Base-by-base conservation (phyloP, 768 basidiomycete genomes). In the Obba rivulosa region DNA sequence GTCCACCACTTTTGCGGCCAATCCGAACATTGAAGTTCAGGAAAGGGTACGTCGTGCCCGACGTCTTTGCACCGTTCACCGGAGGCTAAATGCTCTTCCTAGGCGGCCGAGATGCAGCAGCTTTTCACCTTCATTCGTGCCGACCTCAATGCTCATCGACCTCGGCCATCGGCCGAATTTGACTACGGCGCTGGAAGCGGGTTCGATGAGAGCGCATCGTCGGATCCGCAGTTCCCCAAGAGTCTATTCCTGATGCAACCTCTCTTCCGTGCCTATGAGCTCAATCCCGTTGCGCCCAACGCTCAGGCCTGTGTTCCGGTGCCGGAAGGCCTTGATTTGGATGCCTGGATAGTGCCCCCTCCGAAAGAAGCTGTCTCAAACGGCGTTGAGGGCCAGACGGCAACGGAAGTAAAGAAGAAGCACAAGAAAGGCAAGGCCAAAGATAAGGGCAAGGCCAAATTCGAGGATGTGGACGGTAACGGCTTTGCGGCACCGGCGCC, bases 261-360 rank as follows among this genome's bases (percentile, higher is more conserved):
- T 0, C 69, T 99, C 8, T 88, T 89, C 58, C 72, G 76, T 16
- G 60, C 76, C 4, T 83, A 94, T 57, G 86, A 91, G 51, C 79
- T 99, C 17, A 92, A 89, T 52, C 86, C 93, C 0, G 88, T 97
- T 34, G 92, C 86, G 7, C 53, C 68, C 1, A 70, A 71, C 47
- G 95, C 95, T 3, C 95, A 98, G 69, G 79, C 75, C 4, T 84
- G 81, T 50, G 85, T 98, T 0, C 77, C 79, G 4, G 56, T 90
- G 2, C 96, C 96, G 0, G 87, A 88, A 3, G 92, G 84, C 1
- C 69, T 98, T 25, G 83, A 97, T 65, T 75, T 98, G 3, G 90
- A 96, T 52, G 67, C 73, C 0, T 93, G 91, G 82, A 85, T 96
- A 46, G 80, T 92, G 3, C 78, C 87, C 2, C 47, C 49, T 4